Percentiles rank a stretch among this genome's conserved stretches.
Conservation (phyloP, 371 early-diverging fungal genomes). For the Apophysomyces ossiformis region DNA sequence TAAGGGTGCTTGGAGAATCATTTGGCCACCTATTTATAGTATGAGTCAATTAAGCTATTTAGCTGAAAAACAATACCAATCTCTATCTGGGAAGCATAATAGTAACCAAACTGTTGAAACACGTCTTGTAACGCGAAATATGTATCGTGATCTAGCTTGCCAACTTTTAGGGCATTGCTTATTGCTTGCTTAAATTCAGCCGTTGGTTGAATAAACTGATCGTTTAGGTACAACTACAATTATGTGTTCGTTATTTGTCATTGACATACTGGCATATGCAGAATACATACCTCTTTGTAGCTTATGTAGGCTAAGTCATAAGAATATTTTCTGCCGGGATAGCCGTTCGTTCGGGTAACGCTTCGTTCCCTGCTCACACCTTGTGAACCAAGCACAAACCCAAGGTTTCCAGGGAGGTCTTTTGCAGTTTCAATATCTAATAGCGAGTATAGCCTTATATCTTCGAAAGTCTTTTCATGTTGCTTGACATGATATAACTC, state of each 20-base stretch:
- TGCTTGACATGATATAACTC: not conserved
- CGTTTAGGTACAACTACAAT: not conserved
- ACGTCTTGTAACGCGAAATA: conserved; percentile 1
- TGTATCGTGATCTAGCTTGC: not conserved
- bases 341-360: not conserved
- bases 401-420: not conserved
- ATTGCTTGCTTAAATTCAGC: not conserved
- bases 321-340: not conserved
- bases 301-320: not conserved
- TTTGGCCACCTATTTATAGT: not conserved
- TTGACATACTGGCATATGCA: not conserved
- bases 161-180: not conserved
- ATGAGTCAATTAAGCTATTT: not conserved
- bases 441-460: not conserved
- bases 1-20: not conserved
- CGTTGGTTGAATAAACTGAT: not conserved
- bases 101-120: not conserved
- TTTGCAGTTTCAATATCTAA: not conserved
- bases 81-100: not conserved
- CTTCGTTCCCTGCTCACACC: not conserved
- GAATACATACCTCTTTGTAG: not conserved
- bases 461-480: too few species aligned
- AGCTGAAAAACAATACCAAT: not conserved
- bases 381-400: not conserved
- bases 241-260: not conserved